phyloP scores from a whole-genome alignment of 108 stramenopile genomes.

The Cyclotella choctawhatcheeana region DNA sequence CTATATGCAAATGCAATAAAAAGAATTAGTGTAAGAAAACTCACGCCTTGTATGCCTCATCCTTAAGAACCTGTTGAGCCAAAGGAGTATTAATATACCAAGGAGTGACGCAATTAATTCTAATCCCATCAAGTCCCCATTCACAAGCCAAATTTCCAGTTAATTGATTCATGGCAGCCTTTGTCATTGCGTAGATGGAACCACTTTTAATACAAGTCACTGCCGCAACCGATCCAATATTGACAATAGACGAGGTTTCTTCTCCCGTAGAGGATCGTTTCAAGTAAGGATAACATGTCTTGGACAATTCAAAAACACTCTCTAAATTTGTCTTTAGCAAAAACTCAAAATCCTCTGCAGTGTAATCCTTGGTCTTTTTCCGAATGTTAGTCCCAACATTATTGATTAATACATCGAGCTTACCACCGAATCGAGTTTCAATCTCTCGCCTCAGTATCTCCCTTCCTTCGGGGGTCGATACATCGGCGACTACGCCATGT shows the following conservation, averaged over 20 bases:
- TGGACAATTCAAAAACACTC: conserved; percentile 77
- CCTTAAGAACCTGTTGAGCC: conserved; percentile 76
- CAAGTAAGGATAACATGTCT: conserved; percentile 65
- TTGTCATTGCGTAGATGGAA: conserved; percentile 74
- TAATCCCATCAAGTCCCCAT: conserved; percentile 85
- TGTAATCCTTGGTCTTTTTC: conserved; percentile 88
- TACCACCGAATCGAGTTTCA: conserved; percentile 42
- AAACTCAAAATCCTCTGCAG: conserved; percentile 76
- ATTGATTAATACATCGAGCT: conserved; percentile 93
- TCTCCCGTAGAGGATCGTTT: conserved; percentile 53
- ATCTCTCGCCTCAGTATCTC: conserved; percentile 55
- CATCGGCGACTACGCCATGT: conserved; percentile 74
- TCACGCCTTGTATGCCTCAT: conserved; percentile 74
- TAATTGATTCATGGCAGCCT: conserved; percentile 97
- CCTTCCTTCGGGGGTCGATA: conserved; percentile 68
- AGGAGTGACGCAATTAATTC: conserved; percentile 87
- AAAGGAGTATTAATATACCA: conserved; percentile 94
- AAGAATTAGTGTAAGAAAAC: conserved; percentile 3
- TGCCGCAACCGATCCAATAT: conserved; percentile 94
- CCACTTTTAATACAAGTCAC: conserved; percentile 90
- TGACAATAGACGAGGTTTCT: conserved; percentile 81
- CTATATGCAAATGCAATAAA: background rate
- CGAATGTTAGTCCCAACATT: conserved; percentile 97
- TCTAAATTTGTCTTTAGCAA: conserved; percentile 90
- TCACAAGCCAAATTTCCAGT: conserved; percentile 94